Percentiles rank a stretch among this genome's conserved stretches.
phyloP scores from a whole-genome alignment of 1,284 basidiomycete genomes.

The Phellopilus nigrolimitatus region DNA sequence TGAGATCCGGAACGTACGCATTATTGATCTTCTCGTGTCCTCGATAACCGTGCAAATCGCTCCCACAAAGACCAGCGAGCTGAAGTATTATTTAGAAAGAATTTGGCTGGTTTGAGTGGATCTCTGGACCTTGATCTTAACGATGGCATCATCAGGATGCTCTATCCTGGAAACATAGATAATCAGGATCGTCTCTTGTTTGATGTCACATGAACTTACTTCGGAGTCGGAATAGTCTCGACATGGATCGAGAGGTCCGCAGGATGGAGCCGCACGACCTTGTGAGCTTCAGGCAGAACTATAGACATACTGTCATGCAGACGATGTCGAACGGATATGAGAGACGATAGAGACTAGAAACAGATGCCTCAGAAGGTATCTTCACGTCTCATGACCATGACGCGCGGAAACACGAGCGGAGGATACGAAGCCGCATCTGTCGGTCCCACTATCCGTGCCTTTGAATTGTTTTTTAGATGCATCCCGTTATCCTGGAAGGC shows the following conservation, averaged over 20 bases:
- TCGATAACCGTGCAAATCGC: conserved; percentile 78
- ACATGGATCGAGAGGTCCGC: conserved; percentile 9
- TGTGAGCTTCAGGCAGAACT: conserved; percentile 5
- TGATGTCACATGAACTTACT: neutral
- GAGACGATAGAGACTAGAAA: too few relatives aligned
- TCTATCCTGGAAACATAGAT: conserved; percentile 49
- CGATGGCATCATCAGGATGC: conserved; percentile 69
- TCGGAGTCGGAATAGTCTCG: conserved; percentile 6
- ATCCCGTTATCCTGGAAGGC: too few relatives aligned
- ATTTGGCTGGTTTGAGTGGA: neutral
- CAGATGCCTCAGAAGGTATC: too few relatives aligned
- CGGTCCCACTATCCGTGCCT: too few relatives aligned
- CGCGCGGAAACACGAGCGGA: too few relatives aligned
- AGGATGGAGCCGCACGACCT: conserved; percentile 4
- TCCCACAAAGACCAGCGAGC: conserved; percentile 76
- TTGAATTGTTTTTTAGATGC: too few relatives aligned
- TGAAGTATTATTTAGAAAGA: conserved; percentile 30
- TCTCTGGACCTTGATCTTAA: conserved; percentile 56
- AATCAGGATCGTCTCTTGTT: neutral
- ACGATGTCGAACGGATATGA: too few relatives aligned
- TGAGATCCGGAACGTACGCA: conserved; percentile 30
- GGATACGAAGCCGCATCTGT: too few relatives aligned
- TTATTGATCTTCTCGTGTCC: conserved; percentile 42
- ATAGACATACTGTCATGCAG: neutral
- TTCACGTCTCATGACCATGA: too few relatives aligned